Evolutionary conservation across 306 rosid species (phyloP), one percentile per base, ranked within the genome.

Genomic region (Carpinus fangiana): DNA sequence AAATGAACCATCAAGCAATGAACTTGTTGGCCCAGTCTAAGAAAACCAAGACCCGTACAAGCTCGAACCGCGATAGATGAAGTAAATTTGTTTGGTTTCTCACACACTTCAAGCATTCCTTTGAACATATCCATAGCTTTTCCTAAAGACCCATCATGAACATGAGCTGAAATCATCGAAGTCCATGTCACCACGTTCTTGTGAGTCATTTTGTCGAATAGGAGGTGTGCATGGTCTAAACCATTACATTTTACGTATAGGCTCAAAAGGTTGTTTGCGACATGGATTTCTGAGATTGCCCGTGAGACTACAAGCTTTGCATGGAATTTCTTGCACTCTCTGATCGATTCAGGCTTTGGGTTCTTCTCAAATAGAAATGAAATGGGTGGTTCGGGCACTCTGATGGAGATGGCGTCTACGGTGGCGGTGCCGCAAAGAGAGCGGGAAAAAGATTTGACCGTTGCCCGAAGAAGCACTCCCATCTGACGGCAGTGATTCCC

Each of bases 121-220:
- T 83, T 85, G 74, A 88, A 81, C 78, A 85, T 52, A 38, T 72
- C 26, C 31, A 88, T 61, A 46, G 86, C 91, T 62, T 73, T 79
- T 28, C 82, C 52, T 43, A 76, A 78, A 16, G 84, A 79, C 80
- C 87, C 86, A 74, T 13, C 31, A 54, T 79, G 82, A 52, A 88
- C 80, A 70, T 88, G 79, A 4, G 86, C 75, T 0, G 91, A 83
- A 76, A 88, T 83, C 52, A 88, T 81, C 77, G 87, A 80, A 65
- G 89, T 88, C 89, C 91, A 88, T 0, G 91, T 69, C 70, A 88
- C 89, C 74, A 85, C 84, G 47, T 88, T 88, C 80, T 68, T 81
- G 23, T 20, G 79, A 74, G 89, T 81, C 87, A 88, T 85, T 83
- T 79, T 61, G 56, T 83, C 84, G 81, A 88, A 83, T 82, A 85